A percentile compares a stretch with the other conserved stretches of the same genome.
These are phyloP conservation scores for Phaffia rhodozyma DNA, from an alignment of 1,284 basidiomycete genomes.

Conservation along the genomic window DNA sequence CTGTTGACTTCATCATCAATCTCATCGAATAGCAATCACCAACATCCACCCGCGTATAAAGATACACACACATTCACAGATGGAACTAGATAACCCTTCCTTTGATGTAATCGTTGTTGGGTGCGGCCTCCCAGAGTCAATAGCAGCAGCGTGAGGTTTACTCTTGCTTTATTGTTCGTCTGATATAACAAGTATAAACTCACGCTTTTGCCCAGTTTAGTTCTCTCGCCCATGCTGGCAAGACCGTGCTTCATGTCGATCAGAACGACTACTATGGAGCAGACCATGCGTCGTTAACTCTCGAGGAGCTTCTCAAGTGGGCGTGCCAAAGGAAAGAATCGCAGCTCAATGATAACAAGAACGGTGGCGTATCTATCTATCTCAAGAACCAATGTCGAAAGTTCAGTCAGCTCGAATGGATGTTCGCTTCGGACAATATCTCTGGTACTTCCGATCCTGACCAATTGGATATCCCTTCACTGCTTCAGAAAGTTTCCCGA, in stretches of 20 bases:
- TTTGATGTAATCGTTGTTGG: conserved; percentile 78
- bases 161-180: background rate
- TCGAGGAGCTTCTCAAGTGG: conserved; percentile 69
- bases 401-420: background rate
- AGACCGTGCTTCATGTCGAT: conserved; percentile 79
- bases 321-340: conserved; percentile 32
- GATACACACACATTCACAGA: background rate
- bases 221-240: conserved; percentile 74
- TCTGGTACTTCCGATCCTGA: conserved; percentile 36
- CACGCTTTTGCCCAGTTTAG: conserved; percentile 37
- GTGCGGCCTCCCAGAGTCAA: conserved; percentile 77
- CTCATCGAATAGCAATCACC: too few species aligned
- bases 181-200: background rate
- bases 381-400: conserved; percentile 2
- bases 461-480: conserved; percentile 27
- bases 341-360: too few species aligned
- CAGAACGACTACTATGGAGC: conserved; percentile 73
- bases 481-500: conserved; percentile 46
- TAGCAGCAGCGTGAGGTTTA: conserved; percentile 65
- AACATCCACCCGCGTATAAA: too few species aligned
- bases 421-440: background rate
- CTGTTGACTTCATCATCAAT: too few species aligned
- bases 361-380: background rate
- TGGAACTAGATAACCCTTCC: conserved; percentile 17
- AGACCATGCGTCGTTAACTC: conserved; percentile 63